phyloP scores from a whole-genome alignment of 169 alveolate species.

The Cryptosporidium tyzzeri region DNA sequence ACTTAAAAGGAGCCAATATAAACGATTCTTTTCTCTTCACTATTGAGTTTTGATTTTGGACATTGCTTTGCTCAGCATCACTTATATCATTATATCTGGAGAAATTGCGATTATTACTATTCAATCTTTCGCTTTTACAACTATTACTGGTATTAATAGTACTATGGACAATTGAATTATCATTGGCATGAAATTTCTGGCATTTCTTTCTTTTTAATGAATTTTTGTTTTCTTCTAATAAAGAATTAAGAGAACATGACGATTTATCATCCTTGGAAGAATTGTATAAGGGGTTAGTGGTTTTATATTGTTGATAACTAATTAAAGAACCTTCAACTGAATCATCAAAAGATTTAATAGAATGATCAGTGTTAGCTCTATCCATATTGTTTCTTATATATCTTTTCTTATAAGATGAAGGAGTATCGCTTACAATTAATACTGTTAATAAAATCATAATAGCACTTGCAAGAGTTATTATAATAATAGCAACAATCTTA shows the following conservation, averaged over 20 bases:
- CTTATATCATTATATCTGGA: no score
- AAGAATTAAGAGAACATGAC: background rate
- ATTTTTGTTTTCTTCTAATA: background rate
- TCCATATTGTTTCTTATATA: background rate
- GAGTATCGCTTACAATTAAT: conserved; percentile 31
- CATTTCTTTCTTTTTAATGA: background rate
- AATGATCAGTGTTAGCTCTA: background rate
- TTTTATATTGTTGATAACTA: background rate
- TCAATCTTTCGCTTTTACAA: background rate
- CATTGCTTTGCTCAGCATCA: background rate
- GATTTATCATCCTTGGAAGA: background rate
- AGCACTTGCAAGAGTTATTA: background rate
- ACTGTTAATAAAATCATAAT: background rate
- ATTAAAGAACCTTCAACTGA: background rate
- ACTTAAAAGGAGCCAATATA: background rate
- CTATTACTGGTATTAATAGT: background rate
- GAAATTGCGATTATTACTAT: background rate
- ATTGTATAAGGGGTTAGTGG: background rate
- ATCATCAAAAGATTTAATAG: background rate
- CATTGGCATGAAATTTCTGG: no score
- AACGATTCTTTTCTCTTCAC: background rate
- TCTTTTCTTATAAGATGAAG: conserved; percentile 40
- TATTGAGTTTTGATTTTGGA: background rate
- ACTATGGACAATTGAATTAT: no score
- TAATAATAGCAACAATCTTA: conserved; percentile 8